phyloP scores from a whole-genome alignment of 208 protist genomes.

The Trypanosoma lewisi region DNA sequence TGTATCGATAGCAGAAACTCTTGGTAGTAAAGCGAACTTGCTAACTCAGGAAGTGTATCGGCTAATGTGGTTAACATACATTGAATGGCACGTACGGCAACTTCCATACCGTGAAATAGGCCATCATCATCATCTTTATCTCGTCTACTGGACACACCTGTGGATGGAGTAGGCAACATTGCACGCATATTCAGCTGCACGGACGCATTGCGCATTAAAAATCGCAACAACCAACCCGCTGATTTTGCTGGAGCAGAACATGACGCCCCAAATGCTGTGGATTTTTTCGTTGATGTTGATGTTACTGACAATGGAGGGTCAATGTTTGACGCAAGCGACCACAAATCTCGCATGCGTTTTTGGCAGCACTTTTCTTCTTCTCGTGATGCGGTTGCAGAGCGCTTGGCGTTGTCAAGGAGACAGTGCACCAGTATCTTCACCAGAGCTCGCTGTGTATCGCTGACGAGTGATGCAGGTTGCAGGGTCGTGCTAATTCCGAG shows the following conservation, averaged over 20 bases:
- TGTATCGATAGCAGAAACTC: conserved; percentile 45
- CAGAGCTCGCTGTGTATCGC: conserved; percentile 35
- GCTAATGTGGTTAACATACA: conserved; percentile 33
- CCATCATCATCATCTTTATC: no score
- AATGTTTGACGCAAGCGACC: conserved; percentile 39
- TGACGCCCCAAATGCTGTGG: not conserved
- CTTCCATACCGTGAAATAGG: conserved; percentile 30
- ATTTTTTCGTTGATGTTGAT: not conserved
- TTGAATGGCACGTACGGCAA: conserved; percentile 30
- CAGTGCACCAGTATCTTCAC: conserved; percentile 60
- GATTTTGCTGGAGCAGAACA: conserved; percentile 22
- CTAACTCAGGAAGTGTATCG: conserved; percentile 32
- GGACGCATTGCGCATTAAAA: conserved; percentile 52
- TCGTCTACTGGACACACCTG: no score
- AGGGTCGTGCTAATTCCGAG: conserved; percentile 26
- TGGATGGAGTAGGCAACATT: not conserved
- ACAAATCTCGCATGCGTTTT: conserved; percentile 44
- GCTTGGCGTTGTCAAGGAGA: conserved; percentile 49
- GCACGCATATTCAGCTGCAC: conserved; percentile 40
- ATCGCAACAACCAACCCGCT: conserved; percentile 55
- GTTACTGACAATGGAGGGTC: conserved; percentile 31
- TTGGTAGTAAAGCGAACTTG: conserved; percentile 43
- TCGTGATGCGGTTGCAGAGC: not conserved
- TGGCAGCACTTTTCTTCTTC: conserved; percentile 32
- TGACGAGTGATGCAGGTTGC: conserved; percentile 26